These are phyloP conservation scores for Ceratobasidium sp. DNA, from an alignment of 1,284 basidiomycete species.

Conservation along the genomic window DNA sequence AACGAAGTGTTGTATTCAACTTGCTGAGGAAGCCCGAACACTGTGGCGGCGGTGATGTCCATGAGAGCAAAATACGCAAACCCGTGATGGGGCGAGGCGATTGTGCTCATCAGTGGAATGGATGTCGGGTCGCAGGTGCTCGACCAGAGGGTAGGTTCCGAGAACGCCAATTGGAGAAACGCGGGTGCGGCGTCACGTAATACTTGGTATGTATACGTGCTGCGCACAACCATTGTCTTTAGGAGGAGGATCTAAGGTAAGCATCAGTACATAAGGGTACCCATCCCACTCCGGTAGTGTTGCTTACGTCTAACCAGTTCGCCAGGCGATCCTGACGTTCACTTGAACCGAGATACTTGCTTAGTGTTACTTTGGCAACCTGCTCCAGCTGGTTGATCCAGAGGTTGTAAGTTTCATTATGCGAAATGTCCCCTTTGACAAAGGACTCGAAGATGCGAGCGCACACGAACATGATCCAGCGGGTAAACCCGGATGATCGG, in stretches of 20 bases:
- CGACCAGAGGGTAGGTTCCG: neutral
- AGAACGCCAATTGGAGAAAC: neutral
- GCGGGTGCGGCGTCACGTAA: neutral
- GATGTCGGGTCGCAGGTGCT: too few species aligned
- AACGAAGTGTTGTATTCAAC: conserved; percentile 8
- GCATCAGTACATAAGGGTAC: neutral
- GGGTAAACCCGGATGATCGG: neutral
- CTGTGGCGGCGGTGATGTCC: neutral
- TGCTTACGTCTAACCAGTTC: conserved; percentile 4
- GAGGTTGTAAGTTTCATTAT: neutral
- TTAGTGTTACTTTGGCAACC: neutral
- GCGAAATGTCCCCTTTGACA: neutral
- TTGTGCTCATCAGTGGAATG: neutral
- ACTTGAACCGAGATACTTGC: neutral
- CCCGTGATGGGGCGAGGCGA: neutral
- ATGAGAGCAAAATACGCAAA: neutral
- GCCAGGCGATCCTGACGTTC: neutral
- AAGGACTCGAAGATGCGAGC: neutral
- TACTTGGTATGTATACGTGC: neutral
- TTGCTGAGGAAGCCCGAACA: neutral
- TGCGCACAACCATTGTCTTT: neutral
- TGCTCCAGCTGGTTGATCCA: neutral
- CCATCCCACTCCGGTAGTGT: too few species aligned
- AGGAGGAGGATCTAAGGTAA: neutral
- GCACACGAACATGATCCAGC: neutral